Evolutionary conservation across 2,329 filamentous ascomycete species (phyloP).

Genomic region (Celoporthe dispersa): DNA sequence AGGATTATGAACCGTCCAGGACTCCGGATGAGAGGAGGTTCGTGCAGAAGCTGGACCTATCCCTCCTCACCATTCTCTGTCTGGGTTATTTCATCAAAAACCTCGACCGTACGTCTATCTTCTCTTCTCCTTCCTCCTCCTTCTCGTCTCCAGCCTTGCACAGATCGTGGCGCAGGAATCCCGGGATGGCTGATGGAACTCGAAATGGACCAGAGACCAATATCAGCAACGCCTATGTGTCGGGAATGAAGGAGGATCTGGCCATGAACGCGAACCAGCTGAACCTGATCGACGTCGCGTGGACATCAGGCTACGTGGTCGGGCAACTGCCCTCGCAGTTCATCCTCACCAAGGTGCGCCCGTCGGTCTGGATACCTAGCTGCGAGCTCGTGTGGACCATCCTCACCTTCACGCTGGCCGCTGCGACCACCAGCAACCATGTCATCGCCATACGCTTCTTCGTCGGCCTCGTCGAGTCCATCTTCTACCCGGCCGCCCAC

Average conservation of each 20-base stretch:
- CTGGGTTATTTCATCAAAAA: conserved; percentile 46
- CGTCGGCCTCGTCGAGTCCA: conserved; percentile 45
- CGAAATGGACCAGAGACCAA: conserved; percentile 19
- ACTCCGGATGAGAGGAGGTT: conserved; percentile 39
- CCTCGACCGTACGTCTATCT: conserved; percentile 35
- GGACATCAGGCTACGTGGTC: conserved; percentile 65
- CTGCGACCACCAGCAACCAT: conserved; percentile 42
- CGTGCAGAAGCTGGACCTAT: conserved; percentile 41
- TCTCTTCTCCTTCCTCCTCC: neutral
- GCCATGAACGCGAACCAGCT: conserved; percentile 57
- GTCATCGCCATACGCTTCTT: conserved; percentile 50
- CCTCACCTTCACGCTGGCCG: conserved; percentile 43
- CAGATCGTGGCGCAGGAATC: neutral
- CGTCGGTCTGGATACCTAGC: conserved; percentile 46
- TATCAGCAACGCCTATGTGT: conserved; percentile 46
- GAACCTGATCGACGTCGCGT: conserved; percentile 57
- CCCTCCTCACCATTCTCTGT: conserved; percentile 42
- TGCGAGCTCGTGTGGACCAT: conserved; percentile 44
- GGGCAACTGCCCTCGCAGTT: conserved; percentile 46
- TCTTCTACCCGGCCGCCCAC: conserved; percentile 44
- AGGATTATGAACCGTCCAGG: conserved; percentile 33
- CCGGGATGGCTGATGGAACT: neutral
- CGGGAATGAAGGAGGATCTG: conserved; percentile 55
- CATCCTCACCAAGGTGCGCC: conserved; percentile 47
- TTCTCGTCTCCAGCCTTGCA: no score